phyloP scores from a whole-genome alignment of 768 basidiomycete species.

The Cubamyces lactineus region DNA sequence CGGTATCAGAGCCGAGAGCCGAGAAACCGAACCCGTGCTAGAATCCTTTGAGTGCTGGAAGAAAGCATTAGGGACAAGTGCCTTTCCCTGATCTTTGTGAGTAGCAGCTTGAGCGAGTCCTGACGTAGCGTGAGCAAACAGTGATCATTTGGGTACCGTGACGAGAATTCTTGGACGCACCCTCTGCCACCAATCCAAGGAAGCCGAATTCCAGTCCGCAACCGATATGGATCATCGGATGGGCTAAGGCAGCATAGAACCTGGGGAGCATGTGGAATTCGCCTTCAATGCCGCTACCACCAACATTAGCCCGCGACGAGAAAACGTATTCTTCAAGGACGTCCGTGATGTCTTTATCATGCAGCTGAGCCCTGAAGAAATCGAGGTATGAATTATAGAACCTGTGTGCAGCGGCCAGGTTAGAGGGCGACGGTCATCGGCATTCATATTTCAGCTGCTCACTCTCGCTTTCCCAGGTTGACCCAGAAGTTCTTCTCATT shows the following conservation, averaged over 20 bases:
- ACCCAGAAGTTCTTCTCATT: constrained; percentile 51
- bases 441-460: constrained; percentile 19
- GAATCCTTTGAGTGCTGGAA: constrained; percentile 21
- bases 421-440: not conserved
- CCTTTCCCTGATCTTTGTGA: constrained; percentile 42
- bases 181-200: constrained; percentile 64
- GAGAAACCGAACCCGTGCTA: not conserved
- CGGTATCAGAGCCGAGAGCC: constrained; percentile 16
- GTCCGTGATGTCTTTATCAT: constrained; percentile 46
- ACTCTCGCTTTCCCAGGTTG: constrained; percentile 63
- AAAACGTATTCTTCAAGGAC: constrained; percentile 68
- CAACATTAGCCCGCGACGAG: constrained; percentile 37
- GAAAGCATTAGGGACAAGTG: constrained; percentile 37
- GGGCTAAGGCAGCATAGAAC: constrained; percentile 57
- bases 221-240: constrained; percentile 67
- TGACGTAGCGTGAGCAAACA: not conserved
- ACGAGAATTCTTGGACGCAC: constrained; percentile 35
- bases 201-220: constrained; percentile 66
- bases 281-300: constrained; percentile 22
- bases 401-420: constrained; percentile 36
- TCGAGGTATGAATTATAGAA: constrained; percentile 61
- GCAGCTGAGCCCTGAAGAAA: constrained; percentile 51
- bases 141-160: not conserved
- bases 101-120: constrained; percentile 62
- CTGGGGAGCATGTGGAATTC: constrained; percentile 62